Conservation (phyloP, 495 filamentous ascomycete species). For the Aspergillus bertholletiae region DNA sequence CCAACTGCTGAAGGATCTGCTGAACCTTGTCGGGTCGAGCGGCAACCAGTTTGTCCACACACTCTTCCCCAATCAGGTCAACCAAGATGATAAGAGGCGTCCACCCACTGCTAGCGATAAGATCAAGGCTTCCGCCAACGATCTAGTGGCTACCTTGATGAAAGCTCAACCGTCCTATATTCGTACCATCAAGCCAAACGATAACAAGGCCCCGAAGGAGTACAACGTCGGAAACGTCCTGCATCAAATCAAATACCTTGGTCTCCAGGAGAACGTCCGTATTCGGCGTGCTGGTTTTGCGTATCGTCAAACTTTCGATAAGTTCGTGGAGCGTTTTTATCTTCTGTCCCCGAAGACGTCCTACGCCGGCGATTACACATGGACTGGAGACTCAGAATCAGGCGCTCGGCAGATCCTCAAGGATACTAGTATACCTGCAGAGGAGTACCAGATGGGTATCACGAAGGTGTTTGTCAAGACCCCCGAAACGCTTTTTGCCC, state of each 20-base stretch:
- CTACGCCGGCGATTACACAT: slow-evolving; percentile 96
- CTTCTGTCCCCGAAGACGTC: slow-evolving; percentile 90
- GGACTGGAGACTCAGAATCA: slow-evolving; percentile 79
- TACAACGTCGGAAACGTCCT: slow-evolving; percentile 89
- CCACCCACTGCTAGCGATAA: slow-evolving; percentile 96
- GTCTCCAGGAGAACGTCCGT: slow-evolving; percentile 97
- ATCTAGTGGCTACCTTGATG: slow-evolving; percentile 93
- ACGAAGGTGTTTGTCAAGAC: slow-evolving; percentile 99
- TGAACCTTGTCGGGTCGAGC: slow-evolving; percentile 82
- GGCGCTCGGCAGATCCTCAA: slow-evolving; percentile 93
- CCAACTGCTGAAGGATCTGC: slow-evolving; percentile 87
- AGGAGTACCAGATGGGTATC: slow-evolving; percentile 97
- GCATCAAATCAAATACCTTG: slow-evolving; percentile 99
- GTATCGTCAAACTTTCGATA: slow-evolving; percentile 96
- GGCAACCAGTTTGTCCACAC: slow-evolving; percentile 80
- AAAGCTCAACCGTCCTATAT: slow-evolving; percentile 97
- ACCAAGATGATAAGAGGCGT: slow-evolving; percentile 91
- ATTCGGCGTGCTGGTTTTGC: slow-evolving; percentile 97
- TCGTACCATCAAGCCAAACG: slow-evolving; percentile 98
- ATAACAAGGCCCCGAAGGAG: slow-evolving; percentile 92
- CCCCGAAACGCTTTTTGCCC: slow-evolving; percentile 92
- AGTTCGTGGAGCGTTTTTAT: slow-evolving; percentile 97
- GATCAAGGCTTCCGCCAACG: slow-evolving; percentile 94
- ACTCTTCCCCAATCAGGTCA: slow-evolving; percentile 89
- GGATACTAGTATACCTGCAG: slow-evolving; percentile 88